Evolutionary conservation across 164 flowering plant genomes (phyloP).

Genomic region (Paratinospora sagittata): DNA sequence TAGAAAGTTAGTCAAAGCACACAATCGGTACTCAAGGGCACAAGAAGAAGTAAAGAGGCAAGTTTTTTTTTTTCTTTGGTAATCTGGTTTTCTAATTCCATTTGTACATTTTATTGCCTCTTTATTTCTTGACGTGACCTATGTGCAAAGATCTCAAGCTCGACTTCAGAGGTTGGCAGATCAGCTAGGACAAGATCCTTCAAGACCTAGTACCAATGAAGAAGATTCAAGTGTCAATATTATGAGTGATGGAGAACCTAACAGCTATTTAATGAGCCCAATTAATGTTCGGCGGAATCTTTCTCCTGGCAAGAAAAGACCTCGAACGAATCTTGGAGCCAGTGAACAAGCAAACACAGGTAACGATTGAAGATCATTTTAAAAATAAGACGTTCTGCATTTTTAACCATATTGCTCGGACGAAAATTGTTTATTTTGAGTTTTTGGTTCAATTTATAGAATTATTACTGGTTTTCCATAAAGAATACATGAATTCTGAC

Average conservation of each 20-base stretch:
- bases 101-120: not conserved
- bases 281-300: constrained; percentile 25
- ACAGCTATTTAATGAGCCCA: constrained; percentile 20
- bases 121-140: constrained; percentile 3
- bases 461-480: not conserved
- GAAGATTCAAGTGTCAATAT: constrained; percentile 56
- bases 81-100: not conserved
- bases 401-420: too few species aligned
- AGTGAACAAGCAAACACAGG: constrained; percentile 38
- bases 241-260: constrained; percentile 51
- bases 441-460: not conserved
- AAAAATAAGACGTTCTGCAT: not conserved
- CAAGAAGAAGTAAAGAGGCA: constrained; percentile 76
- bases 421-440: too few species aligned
- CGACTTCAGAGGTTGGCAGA: constrained; percentile 63
- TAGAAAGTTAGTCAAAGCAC: constrained; percentile 68
- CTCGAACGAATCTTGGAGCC: constrained; percentile 18
- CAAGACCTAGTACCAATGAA: constrained; percentile 35
- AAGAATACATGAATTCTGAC: too few species aligned
- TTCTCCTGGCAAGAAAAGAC: constrained; percentile 45
- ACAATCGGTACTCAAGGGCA: constrained; percentile 38
- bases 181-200: constrained; percentile 45
- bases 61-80: constrained; percentile 13
- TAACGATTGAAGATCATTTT: constrained; percentile 3
- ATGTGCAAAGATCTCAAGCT: constrained; percentile 50